These are phyloP conservation scores for Cryomyces minteri DNA, from an alignment of 495 filamentous ascomycete genomes.

Conservation along the genomic window DNA sequence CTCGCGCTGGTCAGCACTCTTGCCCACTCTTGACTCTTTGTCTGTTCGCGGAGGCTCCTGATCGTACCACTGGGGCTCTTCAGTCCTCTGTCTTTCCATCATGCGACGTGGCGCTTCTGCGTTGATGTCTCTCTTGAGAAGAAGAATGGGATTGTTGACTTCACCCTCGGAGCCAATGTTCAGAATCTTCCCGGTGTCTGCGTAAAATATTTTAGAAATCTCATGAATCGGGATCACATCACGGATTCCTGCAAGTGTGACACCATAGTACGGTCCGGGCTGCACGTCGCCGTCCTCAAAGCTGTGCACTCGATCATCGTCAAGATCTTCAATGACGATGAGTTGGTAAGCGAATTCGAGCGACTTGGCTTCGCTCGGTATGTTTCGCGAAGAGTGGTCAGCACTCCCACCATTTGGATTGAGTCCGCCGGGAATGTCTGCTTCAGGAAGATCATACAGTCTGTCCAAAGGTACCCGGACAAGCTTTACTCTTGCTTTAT, in stretches of 20 bases:
- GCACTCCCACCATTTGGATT: not conserved
- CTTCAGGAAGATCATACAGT: slow-evolving; percentile 19
- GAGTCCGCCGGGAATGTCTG: not conserved
- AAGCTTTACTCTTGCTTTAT: slow-evolving; percentile 78
- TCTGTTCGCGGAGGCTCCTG: slow-evolving; percentile 7
- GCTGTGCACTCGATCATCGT: slow-evolving; percentile 77
- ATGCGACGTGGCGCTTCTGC: slow-evolving; percentile 53
- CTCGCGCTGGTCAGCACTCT: slow-evolving; percentile 31
- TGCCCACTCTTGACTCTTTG: slow-evolving; percentile 2
- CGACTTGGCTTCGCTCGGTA: slow-evolving; percentile 30
- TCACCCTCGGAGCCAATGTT: slow-evolving; percentile 69
- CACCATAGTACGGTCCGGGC: slow-evolving; percentile 49
- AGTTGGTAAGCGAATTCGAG: slow-evolving; percentile 82
- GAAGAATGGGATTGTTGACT: slow-evolving; percentile 66
- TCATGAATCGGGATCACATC: slow-evolving; percentile 78
- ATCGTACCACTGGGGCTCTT: not conserved
- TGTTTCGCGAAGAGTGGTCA: slow-evolving; percentile 9
- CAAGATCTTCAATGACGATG: slow-evolving; percentile 76
- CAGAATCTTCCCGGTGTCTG: slow-evolving; percentile 84
- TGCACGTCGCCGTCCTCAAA: slow-evolving; percentile 46
- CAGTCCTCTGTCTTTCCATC: slow-evolving; percentile 29
- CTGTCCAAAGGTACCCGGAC: slow-evolving; percentile 29
- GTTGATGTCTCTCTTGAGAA: slow-evolving; percentile 70
- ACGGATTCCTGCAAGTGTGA: slow-evolving; percentile 57
- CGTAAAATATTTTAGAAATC: slow-evolving; percentile 93